Evolutionary conservation across 768 basidiomycete genomes (phyloP), one percentile per base, ranked within the genome.

Genomic region (Piloderma croceum): DNA sequence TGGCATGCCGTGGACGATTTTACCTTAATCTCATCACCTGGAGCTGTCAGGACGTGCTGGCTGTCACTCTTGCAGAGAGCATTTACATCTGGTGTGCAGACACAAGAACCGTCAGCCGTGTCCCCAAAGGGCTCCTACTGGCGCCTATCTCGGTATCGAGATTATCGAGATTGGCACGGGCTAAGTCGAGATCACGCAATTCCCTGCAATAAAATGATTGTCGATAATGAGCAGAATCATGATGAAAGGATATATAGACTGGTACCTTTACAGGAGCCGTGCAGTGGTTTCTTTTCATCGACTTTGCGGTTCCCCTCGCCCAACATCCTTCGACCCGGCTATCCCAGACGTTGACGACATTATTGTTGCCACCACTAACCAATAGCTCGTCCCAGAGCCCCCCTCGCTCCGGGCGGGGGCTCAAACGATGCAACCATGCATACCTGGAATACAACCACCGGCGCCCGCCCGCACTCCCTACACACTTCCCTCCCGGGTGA

Each of bases 1-100:
- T 1, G 90, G 89, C 5, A 82, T 88, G 73, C n/a, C n/a, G 73
- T 81, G 7, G 91, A 98, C 49, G 94, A 99, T 61, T 99, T 94
- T 99, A 99, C 57, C 79, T 99, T 54, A 99, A 97, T 59, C 71
- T 99, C 38, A 60, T 97, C 38, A 76, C 83, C 12, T 99, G 94
- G 94, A 85, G 85, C 25, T 74, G 73, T 31, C 76, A 77, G 49
- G 97, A 98, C 60, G 66, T 81, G 20, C 79, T 99, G 9, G 92
- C 87, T 2, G 92, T 99, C 41, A 93, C 87, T 0, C 76, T 99
- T 7, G 86, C 81, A 33, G 80, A 85, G 31, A 74, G 74, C 34
- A 91, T 86, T 2, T 99, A 94, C 63, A 79, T 96, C 41, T 99
- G 94, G 94, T 83, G 78, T 48, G 94, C 93, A 2, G 89, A 92